Evolutionary conservation across 1,139 yeast genomes (phyloP), one percentile per base, ranked within the genome.

Genomic region (Scheffersomyces titani): DNA sequence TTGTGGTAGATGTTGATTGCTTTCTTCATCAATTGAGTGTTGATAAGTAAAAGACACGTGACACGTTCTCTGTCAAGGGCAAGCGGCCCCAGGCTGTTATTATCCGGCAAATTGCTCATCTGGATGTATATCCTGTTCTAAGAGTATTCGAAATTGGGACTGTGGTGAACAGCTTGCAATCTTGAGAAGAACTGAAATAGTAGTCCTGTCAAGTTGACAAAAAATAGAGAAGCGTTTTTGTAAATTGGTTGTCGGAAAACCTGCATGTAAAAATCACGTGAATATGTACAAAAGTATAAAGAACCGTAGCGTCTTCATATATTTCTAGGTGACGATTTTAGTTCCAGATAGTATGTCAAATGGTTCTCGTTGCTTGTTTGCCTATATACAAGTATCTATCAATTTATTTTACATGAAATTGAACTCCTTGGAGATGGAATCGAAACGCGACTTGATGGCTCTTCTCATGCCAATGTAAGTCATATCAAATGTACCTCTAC

Each of bases 401-500:
- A 16, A 30, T 9, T 30, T 30, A 16, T 9, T 30, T 51, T 54
- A 58, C 58, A 57, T 48, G 40, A 59, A 48, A 18, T 57, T 63
- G 59, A 69, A 61, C 44, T 69, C 74, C 24, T 63, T 61, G 21
- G 65, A 57, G 49, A 73, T 70, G 3, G 68, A 53, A 19, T 68
- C 69, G 57, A 83, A 67, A 54, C 90, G 71, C 16, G 85, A 84
- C 20, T 69, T 69, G 1, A 81, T 74, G 1, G 87, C 86, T 56
- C 85, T 73, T 63, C 86, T 85, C 89, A 92, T 92, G 2, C 92
- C 90, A 53, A 80, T 72, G 62, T 88, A 90, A 20, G 84, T 82
- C 97, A 92, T 90, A 60, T 87, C 86, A 68, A 90, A 92, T 1
- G 87, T 84, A 2, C 96, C 97, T 54, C 97, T 80, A 1, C 99